Base-by-base conservation (phyloP, 106 monocot genomes). In the Triglochin maritima region DNA sequence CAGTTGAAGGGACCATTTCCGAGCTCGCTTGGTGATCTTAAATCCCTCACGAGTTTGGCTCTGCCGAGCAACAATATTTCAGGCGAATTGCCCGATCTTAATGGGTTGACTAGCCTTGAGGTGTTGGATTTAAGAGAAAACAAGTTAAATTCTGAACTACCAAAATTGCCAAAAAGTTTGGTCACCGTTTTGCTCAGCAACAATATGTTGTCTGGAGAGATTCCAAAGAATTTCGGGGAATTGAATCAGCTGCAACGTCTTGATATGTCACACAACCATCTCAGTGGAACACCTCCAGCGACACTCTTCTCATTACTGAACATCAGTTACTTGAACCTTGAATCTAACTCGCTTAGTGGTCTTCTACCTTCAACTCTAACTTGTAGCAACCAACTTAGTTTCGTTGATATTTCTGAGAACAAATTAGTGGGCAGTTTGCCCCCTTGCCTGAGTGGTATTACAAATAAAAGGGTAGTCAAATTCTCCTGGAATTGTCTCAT, bases 71-170 rank as follows among this genome's bases (percentile, higher is more conserved):
- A 95, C 69, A 69, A 64, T 8, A 78, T 95, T 68, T 87, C 87
- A 1, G 94, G 94, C 8, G 64, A 71, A 56, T 63, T 95, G 49
- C 90, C 94, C 47, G 79, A 90, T 74, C 63, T 95, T 41, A 78
- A 81, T 66, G 63, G 70, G 48, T 73, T 95, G 61, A 48, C 69
- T 5, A 83, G 68, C 61, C 85, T 95, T 29, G 79, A 83, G 64
- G 81, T 95, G 15, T 67, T 95, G 71, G 87, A 95, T 78, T 73
- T 95, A 57, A 85, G 90, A 67, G 83, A 79, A 13, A 95, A 95
- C 64, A 57, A 71, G 50, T 74, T 95, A 16, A 76, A 81, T 75
- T 87, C 79, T 47, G 79, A 79, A 43, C 69, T 95, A 14, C 94
- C 90, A 12, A 29, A 7, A 3, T 47, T 95, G 77, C 90, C 94